Percentiles rank a stretch among this genome's conserved stretches.
Evolutionary conservation across 2,329 filamentous ascomycete genomes (phyloP).

Genomic region (Alternaria sp.): DNA sequence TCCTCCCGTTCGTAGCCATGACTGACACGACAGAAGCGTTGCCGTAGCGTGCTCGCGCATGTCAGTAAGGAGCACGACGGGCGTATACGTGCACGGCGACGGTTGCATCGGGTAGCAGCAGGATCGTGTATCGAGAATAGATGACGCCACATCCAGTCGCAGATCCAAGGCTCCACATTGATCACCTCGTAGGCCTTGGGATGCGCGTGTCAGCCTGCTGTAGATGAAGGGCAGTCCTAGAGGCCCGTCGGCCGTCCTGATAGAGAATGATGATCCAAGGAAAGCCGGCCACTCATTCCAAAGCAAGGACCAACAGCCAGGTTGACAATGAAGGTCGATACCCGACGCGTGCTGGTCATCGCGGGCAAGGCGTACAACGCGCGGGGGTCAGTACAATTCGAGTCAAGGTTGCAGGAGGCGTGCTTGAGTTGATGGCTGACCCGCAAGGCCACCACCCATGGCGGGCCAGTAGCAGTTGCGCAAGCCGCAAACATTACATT

Average conservation of each 20-base stretch:
- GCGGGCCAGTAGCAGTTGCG: conserved; percentile 20
- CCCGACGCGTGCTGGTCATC: conserved; percentile 31
- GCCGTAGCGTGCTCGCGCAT: conserved; percentile 37
- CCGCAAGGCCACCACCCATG: conserved; percentile 29
- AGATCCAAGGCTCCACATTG: conserved; percentile 6
- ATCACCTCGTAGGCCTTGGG: conserved; percentile 1
- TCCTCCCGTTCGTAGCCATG: conserved; percentile 21
- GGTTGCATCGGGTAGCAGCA: conserved; percentile 19
- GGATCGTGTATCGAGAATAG: conserved; percentile 10
- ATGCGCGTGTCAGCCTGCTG: background rate
- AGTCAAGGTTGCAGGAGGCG: conserved; percentile 38
- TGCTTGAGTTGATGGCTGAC: conserved; percentile 35
- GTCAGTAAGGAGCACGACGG: conserved; percentile 25
- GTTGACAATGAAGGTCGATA: conserved; percentile 29
- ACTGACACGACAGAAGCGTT: conserved; percentile 35
- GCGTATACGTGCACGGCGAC: conserved; percentile 24
- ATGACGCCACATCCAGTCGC: background rate
- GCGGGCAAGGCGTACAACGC: conserved; percentile 33
- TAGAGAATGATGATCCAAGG: conserved; percentile 8
- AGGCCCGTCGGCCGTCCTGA: conserved; percentile 32
- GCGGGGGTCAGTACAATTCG: conserved; percentile 40
- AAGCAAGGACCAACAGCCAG: conserved; percentile 35
- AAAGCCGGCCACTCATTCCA: conserved; percentile 22
- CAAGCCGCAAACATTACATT: conserved; percentile 35
- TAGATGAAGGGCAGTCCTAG: conserved; percentile 25